Percentiles rank a stretch among this genome's conserved stretches.
Conservation (phyloP, 345 rosid species). For the Euphorbia lathyris region DNA sequence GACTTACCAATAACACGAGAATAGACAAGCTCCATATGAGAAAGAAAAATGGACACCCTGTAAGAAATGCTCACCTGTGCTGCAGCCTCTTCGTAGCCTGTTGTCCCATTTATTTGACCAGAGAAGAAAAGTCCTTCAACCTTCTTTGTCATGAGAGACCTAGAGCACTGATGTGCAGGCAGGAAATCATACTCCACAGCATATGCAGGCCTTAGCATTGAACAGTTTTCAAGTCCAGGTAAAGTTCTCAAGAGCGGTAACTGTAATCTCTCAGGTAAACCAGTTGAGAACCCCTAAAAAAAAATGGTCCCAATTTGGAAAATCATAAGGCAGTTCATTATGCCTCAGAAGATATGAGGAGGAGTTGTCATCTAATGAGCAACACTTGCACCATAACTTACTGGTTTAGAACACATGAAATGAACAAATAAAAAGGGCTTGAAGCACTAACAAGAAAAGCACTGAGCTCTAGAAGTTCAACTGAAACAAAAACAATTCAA, state of each 20-base stretch:
- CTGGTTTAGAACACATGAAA: background rate
- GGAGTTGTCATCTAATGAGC: background rate
- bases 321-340: background rate
- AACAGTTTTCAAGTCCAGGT: constrained; percentile 97
- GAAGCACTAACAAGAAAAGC: background rate
- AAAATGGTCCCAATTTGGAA: constrained; percentile 11
- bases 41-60: constrained; percentile 10
- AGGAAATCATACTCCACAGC: constrained; percentile 98
- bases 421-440: background rate
- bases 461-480: background rate
- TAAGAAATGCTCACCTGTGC: constrained; percentile 63
- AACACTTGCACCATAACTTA: background rate
- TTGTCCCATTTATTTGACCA: constrained; percentile 98
- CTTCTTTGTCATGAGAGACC: constrained; percentile 95
- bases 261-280: constrained; percentile 90
- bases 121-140: constrained; percentile 95
- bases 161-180: constrained; percentile 88
- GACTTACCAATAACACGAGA: background rate
- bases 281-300: constrained; percentile 93
- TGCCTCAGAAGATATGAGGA: background rate
- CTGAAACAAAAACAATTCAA: background rate
- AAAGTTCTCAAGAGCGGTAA: constrained; percentile 92
- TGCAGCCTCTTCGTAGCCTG: constrained; percentile 99
- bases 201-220: constrained; percentile 97
- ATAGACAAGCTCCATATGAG: constrained; percentile 12